Percentiles rank a stretch among this genome's conserved stretches.
Evolutionary conservation across 805 yeast genomes (phyloP).

Genomic region (Barnettozyma salicaria): DNA sequence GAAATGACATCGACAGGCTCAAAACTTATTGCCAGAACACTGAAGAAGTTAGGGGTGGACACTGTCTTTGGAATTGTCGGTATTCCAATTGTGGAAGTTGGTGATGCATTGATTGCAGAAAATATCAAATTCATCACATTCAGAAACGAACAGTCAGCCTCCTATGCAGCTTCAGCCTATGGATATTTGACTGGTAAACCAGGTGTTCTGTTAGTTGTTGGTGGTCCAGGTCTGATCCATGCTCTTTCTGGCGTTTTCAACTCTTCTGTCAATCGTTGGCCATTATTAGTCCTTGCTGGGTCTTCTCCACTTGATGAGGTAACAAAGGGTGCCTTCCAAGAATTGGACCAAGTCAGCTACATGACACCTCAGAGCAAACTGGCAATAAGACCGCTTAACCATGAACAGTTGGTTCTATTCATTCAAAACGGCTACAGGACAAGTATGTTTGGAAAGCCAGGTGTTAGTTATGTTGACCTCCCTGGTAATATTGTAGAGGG

Average conservation of each 20-base stretch:
- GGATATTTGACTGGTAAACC: constrained; percentile 62
- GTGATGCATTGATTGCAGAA: constrained; percentile 48
- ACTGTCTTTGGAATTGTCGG: constrained; percentile 69
- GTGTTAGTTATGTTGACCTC: constrained; percentile 56
- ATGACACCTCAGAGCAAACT: constrained; percentile 46
- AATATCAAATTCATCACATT: constrained; percentile 56
- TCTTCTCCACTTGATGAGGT: constrained; percentile 43
- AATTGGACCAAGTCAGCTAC: constrained; percentile 55
- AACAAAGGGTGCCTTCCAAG: constrained; percentile 64
- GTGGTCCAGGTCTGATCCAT: constrained; percentile 71
- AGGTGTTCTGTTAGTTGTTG: constrained; percentile 63
- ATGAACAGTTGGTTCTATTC: constrained; percentile 32
- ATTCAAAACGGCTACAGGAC: constrained; percentile 42
- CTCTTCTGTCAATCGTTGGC: constrained; percentile 57
- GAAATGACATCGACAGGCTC: constrained; percentile 32
- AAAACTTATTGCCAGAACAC: constrained; percentile 40
- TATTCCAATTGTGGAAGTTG: constrained; percentile 66
- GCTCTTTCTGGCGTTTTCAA: constrained; percentile 63
- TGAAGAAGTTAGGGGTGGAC: constrained; percentile 45
- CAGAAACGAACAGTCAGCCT: constrained; percentile 69
- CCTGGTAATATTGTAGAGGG: constrained; percentile 52
- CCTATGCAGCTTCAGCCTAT: constrained; percentile 69
- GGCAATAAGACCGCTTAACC: constrained; percentile 37
- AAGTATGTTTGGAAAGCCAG: constrained; percentile 47
- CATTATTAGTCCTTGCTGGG: constrained; percentile 61